Conservation (phyloP, 345 rosid species). For the Pistacia vera region DNA sequence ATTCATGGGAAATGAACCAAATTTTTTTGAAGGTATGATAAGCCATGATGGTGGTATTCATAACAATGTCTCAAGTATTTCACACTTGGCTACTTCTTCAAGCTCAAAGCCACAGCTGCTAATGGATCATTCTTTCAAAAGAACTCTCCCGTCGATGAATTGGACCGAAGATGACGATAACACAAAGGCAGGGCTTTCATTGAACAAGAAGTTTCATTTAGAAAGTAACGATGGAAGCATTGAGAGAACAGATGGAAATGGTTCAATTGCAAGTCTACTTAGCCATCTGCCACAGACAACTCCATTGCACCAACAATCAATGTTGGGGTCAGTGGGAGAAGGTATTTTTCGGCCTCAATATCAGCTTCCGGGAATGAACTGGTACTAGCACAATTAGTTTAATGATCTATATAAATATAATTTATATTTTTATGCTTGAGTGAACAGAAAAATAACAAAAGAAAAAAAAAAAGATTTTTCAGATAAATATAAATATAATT, state of each 20-base stretch:
- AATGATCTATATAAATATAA: slow-evolving; percentile 6
- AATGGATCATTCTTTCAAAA: slow-evolving; percentile 49
- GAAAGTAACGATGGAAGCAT: slow-evolving; percentile 35
- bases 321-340: slow-evolving; percentile 55
- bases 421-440: not conserved
- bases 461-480: not conserved
- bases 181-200: slow-evolving; percentile 28
- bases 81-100: slow-evolving; percentile 34
- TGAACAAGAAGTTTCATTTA: slow-evolving; percentile 54
- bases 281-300: slow-evolving; percentile 54
- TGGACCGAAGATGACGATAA: slow-evolving; percentile 59
- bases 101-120: slow-evolving; percentile 45
- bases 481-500: not conserved
- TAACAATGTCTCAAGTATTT: slow-evolving; percentile 26
- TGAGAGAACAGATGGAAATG: slow-evolving; percentile 32
- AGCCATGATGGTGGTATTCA: slow-evolving; percentile 27
- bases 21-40: slow-evolving; percentile 47
- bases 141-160: slow-evolving; percentile 57
- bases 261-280: slow-evolving; percentile 50
- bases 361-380: slow-evolving; percentile 70
- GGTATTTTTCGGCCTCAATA: slow-evolving; percentile 56
- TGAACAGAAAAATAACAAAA: not conserved
- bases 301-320: slow-evolving; percentile 48
- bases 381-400: slow-evolving; percentile 53
- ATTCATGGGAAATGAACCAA: slow-evolving; percentile 45